phyloP scores from a whole-genome alignment of 1,139 yeast species.

The Hemisphaericaspora xylanilytica region DNA sequence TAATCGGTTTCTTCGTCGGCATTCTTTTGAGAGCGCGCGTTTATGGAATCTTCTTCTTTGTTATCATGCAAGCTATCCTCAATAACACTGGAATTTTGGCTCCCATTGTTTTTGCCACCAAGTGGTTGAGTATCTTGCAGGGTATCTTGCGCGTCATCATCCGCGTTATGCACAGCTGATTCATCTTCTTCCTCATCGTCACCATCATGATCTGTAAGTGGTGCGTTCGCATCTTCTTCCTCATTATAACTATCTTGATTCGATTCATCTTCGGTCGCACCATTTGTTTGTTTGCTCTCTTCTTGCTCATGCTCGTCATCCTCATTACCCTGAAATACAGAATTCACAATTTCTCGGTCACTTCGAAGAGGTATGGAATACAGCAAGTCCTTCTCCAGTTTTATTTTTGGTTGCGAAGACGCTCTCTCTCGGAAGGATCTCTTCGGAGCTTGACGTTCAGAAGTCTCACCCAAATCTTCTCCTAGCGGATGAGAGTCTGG shows the following conservation, averaged over 20 bases:
- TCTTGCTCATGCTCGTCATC: constrained; percentile 2
- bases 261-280: constrained; percentile 5
- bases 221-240: constrained; percentile 2
- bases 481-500: background rate
- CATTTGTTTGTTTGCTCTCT: constrained; percentile 1
- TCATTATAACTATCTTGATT: constrained; percentile 1
- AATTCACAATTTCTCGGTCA: constrained; percentile 10
- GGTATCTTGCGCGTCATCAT: no score
- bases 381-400: background rate
- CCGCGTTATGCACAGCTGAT: no score
- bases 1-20: constrained; percentile 7
- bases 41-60: background rate
- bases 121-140: constrained; percentile 2
- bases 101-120: background rate
- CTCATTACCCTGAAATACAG: constrained; percentile 1
- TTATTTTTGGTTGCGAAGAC: background rate
- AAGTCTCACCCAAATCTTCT: background rate
- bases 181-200: constrained; percentile 3
- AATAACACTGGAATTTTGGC: constrained; percentile 6
- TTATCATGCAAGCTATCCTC: constrained; percentile 9
- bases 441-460: background rate
- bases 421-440: background rate
- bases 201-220: background rate
- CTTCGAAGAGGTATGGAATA: constrained; percentile 1
- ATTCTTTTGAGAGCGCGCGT: background rate